Conservation (phyloP, 2,329 filamentous ascomycete genomes). For the Colletotrichum trifolii region DNA sequence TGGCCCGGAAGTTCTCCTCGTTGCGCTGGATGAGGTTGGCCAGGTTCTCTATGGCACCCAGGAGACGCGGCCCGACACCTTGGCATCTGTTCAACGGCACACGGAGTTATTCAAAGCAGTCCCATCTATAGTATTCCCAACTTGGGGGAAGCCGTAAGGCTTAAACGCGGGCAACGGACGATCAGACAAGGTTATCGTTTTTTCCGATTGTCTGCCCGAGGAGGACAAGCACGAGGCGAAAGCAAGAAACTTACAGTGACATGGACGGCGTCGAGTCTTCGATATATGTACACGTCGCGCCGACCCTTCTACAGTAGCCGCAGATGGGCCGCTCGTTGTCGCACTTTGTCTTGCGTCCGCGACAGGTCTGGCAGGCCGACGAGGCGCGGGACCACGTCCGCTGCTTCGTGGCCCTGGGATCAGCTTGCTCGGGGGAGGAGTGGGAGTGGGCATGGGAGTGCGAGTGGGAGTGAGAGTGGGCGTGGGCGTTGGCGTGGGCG, state of each 20-base stretch:
- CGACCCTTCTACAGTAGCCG: constrained; percentile 48
- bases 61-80: constrained; percentile 27
- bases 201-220: background rate
- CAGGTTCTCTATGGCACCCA: constrained; percentile 33
- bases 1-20: constrained; percentile 33
- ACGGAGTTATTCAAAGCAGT: constrained; percentile 17
- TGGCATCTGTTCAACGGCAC: constrained; percentile 20
- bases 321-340: constrained; percentile 51
- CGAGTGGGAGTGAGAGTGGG: too few relatives aligned
- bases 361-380: constrained; percentile 50
- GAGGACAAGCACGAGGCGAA: background rate
- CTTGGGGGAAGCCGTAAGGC: too few relatives aligned
- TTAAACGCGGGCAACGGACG: too few relatives aligned
- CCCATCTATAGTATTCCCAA: background rate
- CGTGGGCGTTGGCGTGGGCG: too few relatives aligned
- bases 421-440: constrained; percentile 18
- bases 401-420: constrained; percentile 31
- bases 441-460: too few relatives aligned
- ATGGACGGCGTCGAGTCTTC: constrained; percentile 31
- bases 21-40: constrained; percentile 35
- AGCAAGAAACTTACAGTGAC: constrained; percentile 27
- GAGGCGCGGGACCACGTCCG: constrained; percentile 33
- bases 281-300: constrained; percentile 47
- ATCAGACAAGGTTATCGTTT: background rate
- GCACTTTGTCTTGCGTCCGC: constrained; percentile 51